These are phyloP conservation scores for Priceomyces castillae DNA, from an alignment of 805 yeast species.

Conservation along the genomic window DNA sequence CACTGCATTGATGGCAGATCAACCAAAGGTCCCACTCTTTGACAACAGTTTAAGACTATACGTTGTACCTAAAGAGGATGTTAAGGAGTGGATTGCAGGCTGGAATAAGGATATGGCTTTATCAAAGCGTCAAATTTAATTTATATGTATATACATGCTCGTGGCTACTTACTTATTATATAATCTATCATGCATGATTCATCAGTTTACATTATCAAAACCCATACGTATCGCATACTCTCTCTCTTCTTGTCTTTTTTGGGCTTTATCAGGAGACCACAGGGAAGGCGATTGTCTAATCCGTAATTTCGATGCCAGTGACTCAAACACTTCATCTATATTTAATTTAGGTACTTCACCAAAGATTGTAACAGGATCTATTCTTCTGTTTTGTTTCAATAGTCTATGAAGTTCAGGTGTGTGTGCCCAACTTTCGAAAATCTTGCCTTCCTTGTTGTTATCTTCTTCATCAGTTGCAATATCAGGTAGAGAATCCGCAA, in stretches of 20 bases:
- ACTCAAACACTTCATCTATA: conserved; percentile 65
- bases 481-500: conserved; percentile 32
- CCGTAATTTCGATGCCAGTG: conserved; percentile 49
- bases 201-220: conserved; percentile 14
- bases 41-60: conserved; percentile 71
- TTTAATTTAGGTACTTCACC: conserved; percentile 71
- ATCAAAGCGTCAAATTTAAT: conserved; percentile 26
- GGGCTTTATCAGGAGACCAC: conserved; percentile 36
- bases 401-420: conserved; percentile 33
- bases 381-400: conserved; percentile 24
- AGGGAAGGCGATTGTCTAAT: conserved; percentile 54
- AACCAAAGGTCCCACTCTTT: conserved; percentile 71
- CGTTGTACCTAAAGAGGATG: conserved; percentile 71
- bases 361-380: conserved; percentile 68
- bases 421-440: conserved; percentile 38
- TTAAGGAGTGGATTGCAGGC: conserved; percentile 58
- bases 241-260: conserved; percentile 44
- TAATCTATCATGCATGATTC: not conserved
- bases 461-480: conserved; percentile 42
- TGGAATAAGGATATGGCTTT: conserved; percentile 67
- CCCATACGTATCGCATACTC: conserved; percentile 49
- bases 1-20: conserved; percentile 58
- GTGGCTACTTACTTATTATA: conserved; percentile 2
- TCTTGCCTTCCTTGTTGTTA: conserved; percentile 15
- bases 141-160: conserved; percentile 1